phyloP scores from a whole-genome alignment of 345 rosid species.

The Eucalyptus curtisii region DNA sequence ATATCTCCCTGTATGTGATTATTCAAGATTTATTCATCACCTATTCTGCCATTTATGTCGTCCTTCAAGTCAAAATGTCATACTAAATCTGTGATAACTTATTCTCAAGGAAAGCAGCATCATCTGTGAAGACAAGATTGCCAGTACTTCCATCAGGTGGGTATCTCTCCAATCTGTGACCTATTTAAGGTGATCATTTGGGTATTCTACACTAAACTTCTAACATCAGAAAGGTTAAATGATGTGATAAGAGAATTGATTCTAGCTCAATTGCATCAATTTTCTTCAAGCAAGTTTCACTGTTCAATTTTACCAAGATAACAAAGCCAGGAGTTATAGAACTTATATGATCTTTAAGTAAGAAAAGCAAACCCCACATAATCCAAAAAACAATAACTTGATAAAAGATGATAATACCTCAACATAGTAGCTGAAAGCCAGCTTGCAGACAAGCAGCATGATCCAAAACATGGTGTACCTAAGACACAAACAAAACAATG shows the following conservation, averaged over 20 bases:
- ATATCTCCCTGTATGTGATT: background rate
- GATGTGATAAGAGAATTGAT: background rate
- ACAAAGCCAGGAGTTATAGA: background rate
- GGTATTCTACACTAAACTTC: background rate
- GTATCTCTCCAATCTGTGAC: background rate
- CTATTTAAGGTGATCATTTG: background rate
- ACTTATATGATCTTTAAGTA: background rate
- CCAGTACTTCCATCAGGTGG: background rate
- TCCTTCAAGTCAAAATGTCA: background rate
- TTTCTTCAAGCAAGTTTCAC: background rate
- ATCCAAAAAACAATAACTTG: background rate
- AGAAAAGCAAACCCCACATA: background rate
- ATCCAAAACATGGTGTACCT: constrained; percentile 98
- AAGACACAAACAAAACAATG: background rate
- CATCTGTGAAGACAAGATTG: background rate
- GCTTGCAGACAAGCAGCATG: constrained; percentile 81
- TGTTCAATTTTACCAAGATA: background rate
- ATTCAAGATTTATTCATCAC: background rate
- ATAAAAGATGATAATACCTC: constrained; percentile 42
- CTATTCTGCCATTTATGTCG: background rate
- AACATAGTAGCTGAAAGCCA: constrained; percentile 96
- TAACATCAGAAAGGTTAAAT: background rate
- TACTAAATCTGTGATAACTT: background rate
- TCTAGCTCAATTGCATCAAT: background rate
- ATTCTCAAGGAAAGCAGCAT: background rate